phyloP scores from a whole-genome alignment of 306 rosid species.

The Ormosia emarginata region DNA sequence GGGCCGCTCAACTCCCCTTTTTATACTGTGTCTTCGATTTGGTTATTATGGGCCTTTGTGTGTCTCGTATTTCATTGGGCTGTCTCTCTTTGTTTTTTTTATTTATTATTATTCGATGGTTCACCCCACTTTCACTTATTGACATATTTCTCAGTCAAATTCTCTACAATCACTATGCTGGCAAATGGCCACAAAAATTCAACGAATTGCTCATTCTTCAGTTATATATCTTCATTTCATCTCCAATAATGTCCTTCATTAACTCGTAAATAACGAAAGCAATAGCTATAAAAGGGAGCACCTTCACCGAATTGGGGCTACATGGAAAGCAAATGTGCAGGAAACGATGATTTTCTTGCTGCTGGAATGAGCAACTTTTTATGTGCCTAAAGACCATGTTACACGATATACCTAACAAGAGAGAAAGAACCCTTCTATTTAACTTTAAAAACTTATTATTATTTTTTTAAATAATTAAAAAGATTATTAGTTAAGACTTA shows the following conservation, averaged over 20 bases:
- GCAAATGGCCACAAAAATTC: neutral
- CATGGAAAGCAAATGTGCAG: neutral
- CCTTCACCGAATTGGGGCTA: neutral
- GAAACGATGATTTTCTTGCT: conserved; percentile 47
- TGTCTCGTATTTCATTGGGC: neutral
- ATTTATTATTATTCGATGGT: neutral
- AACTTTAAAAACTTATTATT: no score
- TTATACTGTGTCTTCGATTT: no score
- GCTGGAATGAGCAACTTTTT: neutral
- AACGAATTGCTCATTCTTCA: neutral
- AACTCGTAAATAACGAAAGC: neutral
- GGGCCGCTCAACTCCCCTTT: neutral
- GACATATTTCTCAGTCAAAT: neutral
- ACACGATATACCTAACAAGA: neutral
- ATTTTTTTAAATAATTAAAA: no score
- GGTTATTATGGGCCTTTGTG: neutral
- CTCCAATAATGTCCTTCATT: neutral
- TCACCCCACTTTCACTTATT: no score
- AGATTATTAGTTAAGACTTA: no score
- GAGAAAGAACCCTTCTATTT: neutral
- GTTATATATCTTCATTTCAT: neutral
- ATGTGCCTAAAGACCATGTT: neutral
- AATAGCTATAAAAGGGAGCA: no score
- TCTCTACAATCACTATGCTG: no score
- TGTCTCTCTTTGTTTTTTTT: neutral